These are phyloP conservation scores for Amaranthus palmeri DNA, from an alignment of 148 eudicot genomes.

Conservation along the genomic window DNA sequence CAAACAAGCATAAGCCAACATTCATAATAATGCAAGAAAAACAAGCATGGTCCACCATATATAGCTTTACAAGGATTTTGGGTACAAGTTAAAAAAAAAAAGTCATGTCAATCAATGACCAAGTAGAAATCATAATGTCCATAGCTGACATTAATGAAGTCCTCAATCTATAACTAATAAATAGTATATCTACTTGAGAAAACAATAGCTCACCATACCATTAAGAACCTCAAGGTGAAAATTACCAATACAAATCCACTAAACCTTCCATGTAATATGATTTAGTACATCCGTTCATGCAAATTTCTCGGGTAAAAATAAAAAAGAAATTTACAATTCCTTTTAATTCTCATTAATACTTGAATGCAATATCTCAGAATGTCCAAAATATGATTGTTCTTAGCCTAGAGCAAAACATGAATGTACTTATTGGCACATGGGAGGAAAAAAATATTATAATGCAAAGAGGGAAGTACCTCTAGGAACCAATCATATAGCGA, in stretches of 20 bases:
- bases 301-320: slow-evolving; percentile 6
- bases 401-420: not conserved
- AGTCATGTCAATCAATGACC: not conserved
- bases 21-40: not conserved
- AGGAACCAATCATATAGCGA: slow-evolving; percentile 94
- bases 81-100: not conserved
- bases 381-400: not conserved
- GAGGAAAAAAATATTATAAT: slow-evolving; percentile 16
- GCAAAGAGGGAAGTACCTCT: slow-evolving; percentile 47
- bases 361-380: not conserved
- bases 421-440: not conserved
- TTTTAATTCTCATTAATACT: not conserved
- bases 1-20: not conserved
- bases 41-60: not conserved
- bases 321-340: not conserved
- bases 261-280: not conserved
- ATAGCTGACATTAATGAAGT: not conserved
- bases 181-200: not conserved
- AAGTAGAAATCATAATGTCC: not conserved
- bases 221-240: not conserved
- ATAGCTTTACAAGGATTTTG: not conserved
- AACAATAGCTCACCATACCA: not conserved
- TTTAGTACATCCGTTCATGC: not conserved
- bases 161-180: not conserved
- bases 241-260: not conserved